phyloP scores from a whole-genome alignment of 495 filamentous ascomycete genomes.

The Penicillium subrubescens region DNA sequence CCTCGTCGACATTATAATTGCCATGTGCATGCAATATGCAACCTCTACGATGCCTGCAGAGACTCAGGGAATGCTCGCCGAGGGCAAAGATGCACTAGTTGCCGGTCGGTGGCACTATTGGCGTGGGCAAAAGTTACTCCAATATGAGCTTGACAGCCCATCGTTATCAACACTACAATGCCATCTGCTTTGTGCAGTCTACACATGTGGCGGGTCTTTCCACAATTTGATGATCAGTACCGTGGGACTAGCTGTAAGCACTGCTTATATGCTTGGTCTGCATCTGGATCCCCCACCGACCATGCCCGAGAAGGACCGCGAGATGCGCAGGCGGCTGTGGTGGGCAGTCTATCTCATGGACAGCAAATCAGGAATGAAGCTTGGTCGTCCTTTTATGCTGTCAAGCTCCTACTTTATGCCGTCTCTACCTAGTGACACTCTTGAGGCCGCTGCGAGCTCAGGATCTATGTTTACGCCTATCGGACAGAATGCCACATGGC shows the following conservation, averaged over 20 bases:
- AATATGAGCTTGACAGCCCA: conserved; percentile 51
- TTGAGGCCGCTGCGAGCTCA: conserved; percentile 32
- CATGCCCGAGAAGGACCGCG: conserved; percentile 37
- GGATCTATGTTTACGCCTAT: conserved; percentile 31
- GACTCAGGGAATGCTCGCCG: conserved; percentile 7
- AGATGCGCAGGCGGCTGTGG: conserved; percentile 53
- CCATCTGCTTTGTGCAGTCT: conserved; percentile 47
- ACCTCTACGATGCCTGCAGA: conserved; percentile 17
- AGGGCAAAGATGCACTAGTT: conserved; percentile 41
- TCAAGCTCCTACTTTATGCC: conserved; percentile 37
- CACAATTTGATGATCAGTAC: conserved; percentile 52
- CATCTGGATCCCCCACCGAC: conserved; percentile 47
- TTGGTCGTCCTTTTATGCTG: conserved; percentile 51
- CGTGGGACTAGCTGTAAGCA: conserved; percentile 44
- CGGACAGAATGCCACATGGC: conserved; percentile 44
- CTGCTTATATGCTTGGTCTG: conserved; percentile 54
- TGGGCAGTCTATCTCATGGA: conserved; percentile 54
- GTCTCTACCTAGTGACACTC: conserved; percentile 41
- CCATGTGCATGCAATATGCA: conserved; percentile 56
- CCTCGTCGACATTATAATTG: conserved; percentile 57
- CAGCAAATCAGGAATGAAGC: conserved; percentile 50
- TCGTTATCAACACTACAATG: conserved; percentile 54
- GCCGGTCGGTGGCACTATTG: conserved; percentile 49
- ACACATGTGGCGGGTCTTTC: conserved; percentile 49
- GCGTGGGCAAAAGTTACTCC: conserved; percentile 48